Percentiles rank a stretch among this genome's conserved stretches.
These are phyloP conservation scores for Oryza punctata DNA, from an alignment of 176 grass and related monocot genomes.

Conservation along the genomic window DNA sequence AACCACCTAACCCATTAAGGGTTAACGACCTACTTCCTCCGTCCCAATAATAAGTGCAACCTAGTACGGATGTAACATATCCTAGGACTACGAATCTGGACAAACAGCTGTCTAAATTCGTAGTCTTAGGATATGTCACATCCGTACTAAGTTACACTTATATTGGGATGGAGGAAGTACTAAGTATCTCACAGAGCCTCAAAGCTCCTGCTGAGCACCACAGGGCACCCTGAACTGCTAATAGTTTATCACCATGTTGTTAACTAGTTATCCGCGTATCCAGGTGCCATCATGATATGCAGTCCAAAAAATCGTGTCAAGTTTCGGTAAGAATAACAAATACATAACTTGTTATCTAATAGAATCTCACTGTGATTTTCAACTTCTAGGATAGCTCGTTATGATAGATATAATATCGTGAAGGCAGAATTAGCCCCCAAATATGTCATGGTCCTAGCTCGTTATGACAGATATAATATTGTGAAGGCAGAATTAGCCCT, in stretches of 20 bases:
- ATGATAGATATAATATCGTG: not conserved
- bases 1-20: not conserved
- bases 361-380: not conserved
- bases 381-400: not conserved
- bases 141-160: no score
- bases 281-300: not conserved
- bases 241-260: not conserved
- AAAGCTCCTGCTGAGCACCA: not conserved
- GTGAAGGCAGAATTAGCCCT: constrained; percentile 6
- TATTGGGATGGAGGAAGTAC: no score
- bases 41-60: no score
- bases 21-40: not conserved
- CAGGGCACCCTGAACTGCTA: not conserved
- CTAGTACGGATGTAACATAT: no score
- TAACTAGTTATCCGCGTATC: not conserved
- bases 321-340: not conserved
- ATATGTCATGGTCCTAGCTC: not conserved
- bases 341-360: not conserved
- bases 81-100: no score
- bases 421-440: constrained; percentile 17
- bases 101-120: no score
- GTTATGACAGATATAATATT: not conserved
- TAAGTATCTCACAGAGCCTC: not conserved
- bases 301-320: constrained; percentile 15
- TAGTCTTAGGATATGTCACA: no score